Percentiles rank a stretch among this genome's conserved stretches.
These are phyloP conservation scores for Closterium sp. DNA, from an alignment of 139 green algal genomes.

Conservation along the genomic window DNA sequence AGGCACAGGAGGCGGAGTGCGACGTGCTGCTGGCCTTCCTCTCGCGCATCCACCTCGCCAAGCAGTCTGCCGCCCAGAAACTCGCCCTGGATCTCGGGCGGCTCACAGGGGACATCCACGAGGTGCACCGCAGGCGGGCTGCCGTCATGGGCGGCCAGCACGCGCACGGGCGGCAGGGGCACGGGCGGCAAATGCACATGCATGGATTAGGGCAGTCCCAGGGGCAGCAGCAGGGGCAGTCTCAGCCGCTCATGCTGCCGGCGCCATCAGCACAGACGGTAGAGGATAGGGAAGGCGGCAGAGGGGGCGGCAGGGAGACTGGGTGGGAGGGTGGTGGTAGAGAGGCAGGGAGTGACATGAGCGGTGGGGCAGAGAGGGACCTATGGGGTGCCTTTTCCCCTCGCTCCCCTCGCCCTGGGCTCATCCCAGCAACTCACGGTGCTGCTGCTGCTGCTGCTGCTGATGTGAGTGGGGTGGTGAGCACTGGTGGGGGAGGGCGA, in stretches of 20 bases:
- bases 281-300: neutral
- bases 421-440: too few species aligned
- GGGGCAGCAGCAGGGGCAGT: too few species aligned
- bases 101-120: slow-evolving; percentile 31
- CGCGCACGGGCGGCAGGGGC: neutral
- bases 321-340: too few species aligned
- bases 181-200: too few species aligned
- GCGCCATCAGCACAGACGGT: neutral
- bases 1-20: slow-evolving; percentile 34
- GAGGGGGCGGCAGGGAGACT: neutral
- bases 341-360: too few species aligned
- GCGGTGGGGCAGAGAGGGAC: too few species aligned
- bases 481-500: slow-evolving; percentile 4
- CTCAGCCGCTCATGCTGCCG: neutral
- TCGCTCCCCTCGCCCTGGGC: too few species aligned
- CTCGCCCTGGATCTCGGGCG: slow-evolving; percentile 9
- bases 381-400: too few species aligned
- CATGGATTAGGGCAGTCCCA: too few species aligned
- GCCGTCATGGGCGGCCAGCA: neutral
- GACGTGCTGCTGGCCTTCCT: slow-evolving; percentile 46
- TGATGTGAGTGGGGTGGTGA: neutral
- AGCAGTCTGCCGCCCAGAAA: slow-evolving; percentile 2
- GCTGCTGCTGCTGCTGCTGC: too few species aligned
- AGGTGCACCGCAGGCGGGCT: slow-evolving; percentile 13
- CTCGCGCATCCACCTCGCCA: slow-evolving; percentile 12